Base-by-base conservation (phyloP, 768 basidiomycete genomes). In the Trametes cingulata region DNA sequence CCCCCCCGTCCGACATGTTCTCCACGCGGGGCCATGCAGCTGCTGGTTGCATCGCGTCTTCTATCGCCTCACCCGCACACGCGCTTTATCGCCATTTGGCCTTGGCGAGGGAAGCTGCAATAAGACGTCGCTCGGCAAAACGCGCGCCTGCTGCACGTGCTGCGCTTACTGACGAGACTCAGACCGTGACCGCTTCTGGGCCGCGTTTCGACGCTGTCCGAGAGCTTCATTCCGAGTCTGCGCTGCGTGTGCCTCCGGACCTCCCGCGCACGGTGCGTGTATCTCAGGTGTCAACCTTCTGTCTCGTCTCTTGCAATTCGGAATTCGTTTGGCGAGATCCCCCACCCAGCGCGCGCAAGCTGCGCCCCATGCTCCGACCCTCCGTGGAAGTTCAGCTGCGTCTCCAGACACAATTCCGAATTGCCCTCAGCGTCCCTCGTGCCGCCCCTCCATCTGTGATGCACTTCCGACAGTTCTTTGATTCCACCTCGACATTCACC, bases 361-460 rank as follows among this genome's bases (percentile, higher is more conserved):
- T 57, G 51, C 54, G 54, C 49, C 29, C 57, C 10, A 33, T 52
- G 55, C 61, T 62, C 61, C 61, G 61, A 53, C 42, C 35, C 35
- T 29, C 22, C 61, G 61, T 62, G 61, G 61, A 62, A 52, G 52
- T 39, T 56, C 49, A 27, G 37, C 60, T 62, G 61, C 61, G 55
- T 62, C 61, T 62, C 61, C 61, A 62, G 61, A 53, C 55, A 42
- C 50, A 57, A 62, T 62, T 62, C 61, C 55, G 61, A 62, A 62
- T 62, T 57, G n/a, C 17, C 4, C 12, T 14, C 42, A 42, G 39
- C 42, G 42, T 56, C 36, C 60, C 60, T 35, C 60, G 52, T 61
- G 60, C 27, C 60, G n/a, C 49, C 27, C 53, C 54, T 61, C 60
- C 60, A 55, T 61, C 60, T 55, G 53, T 61, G 60, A 61, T 61